Evolutionary conservation across 805 yeast genomes (phyloP).

Genomic region (Saturnispora bothae): DNA sequence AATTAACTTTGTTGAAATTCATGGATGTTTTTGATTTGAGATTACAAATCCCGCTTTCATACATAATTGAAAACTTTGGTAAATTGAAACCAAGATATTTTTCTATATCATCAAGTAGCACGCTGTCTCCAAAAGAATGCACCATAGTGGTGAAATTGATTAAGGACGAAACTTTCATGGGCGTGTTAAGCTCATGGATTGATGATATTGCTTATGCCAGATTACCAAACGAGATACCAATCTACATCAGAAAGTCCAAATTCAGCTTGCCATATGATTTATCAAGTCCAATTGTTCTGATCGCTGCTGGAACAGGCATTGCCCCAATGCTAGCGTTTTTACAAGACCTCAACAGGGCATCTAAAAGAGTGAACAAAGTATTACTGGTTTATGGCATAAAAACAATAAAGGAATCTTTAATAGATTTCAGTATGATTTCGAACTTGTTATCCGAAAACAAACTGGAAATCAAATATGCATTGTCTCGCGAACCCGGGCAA

Average conservation of each 20-base stretch:
- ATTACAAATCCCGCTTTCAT: slow-evolving; percentile 60
- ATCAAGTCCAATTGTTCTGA: slow-evolving; percentile 70
- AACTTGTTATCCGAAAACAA: slow-evolving; percentile 32
- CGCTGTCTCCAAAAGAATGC: slow-evolving; percentile 49
- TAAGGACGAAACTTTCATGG: slow-evolving; percentile 40
- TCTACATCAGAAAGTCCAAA: slow-evolving; percentile 79
- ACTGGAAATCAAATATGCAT: slow-evolving; percentile 65
- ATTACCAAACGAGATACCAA: slow-evolving; percentile 50
- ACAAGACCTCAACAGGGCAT: slow-evolving; percentile 43
- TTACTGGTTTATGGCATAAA: slow-evolving; percentile 65
- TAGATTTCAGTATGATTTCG: slow-evolving; percentile 79
- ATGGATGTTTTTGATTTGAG: slow-evolving; percentile 48
- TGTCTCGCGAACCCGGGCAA: slow-evolving; percentile 46
- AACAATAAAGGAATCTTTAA: slow-evolving; percentile 52
- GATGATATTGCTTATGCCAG: slow-evolving; percentile 48
- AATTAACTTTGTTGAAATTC: slow-evolving; percentile 60
- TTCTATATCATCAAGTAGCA: slow-evolving; percentile 76
- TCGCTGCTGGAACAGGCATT: slow-evolving; percentile 95
- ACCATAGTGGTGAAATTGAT: slow-evolving; percentile 83
- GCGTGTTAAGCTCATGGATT: slow-evolving; percentile 80
- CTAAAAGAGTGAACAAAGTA: slow-evolving; percentile 46
- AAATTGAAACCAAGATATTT: slow-evolving; percentile 83
- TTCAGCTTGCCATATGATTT: slow-evolving; percentile 82
- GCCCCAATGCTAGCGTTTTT: slow-evolving; percentile 93
- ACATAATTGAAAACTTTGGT: slow-evolving; percentile 67